These are phyloP conservation scores for Mortierella antarctica DNA, from an alignment of 192 early-diverging fungal genomes.

Conservation along the genomic window DNA sequence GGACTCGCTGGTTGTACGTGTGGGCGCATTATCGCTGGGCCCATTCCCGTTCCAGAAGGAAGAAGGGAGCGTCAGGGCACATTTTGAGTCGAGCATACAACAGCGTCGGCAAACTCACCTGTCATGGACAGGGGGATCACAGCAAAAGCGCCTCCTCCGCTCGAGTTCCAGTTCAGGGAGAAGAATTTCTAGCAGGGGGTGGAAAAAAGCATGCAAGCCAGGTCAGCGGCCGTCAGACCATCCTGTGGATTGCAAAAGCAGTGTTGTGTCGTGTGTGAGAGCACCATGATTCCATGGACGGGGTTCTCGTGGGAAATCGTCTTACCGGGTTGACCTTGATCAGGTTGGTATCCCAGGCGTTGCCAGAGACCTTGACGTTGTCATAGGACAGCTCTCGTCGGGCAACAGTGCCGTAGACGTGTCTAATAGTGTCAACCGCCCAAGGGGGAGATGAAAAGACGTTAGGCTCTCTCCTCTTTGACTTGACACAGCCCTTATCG, in stretches of 20 bases:
- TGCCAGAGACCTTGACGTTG: slow-evolving; percentile 88
- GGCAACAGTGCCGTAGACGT: slow-evolving; percentile 90
- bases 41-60: slow-evolving; percentile 13
- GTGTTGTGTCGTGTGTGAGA: too few species aligned
- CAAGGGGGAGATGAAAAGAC: background rate
- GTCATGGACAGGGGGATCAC: slow-evolving; percentile 85
- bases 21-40: too few species aligned
- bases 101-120: slow-evolving; percentile 52
- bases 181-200: slow-evolving; percentile 65
- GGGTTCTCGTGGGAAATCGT: background rate
- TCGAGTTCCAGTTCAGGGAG: slow-evolving; percentile 83
- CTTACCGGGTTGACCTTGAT: slow-evolving; percentile 92
- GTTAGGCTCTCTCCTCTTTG: background rate
- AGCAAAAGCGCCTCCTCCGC: slow-evolving; percentile 95
- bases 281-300: too few species aligned
- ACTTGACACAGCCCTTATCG: background rate
- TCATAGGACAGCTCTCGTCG: slow-evolving; percentile 95
- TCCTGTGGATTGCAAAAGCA: too few species aligned
- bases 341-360: slow-evolving; percentile 98
- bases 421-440: slow-evolving; percentile 59
- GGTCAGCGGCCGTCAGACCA: too few species aligned
- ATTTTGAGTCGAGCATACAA: background rate
- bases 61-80: background rate
- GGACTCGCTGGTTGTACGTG: too few species aligned
- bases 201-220: background rate